Evolutionary conservation across 768 basidiomycete genomes (phyloP).

Genomic region (Russula sp.): DNA sequence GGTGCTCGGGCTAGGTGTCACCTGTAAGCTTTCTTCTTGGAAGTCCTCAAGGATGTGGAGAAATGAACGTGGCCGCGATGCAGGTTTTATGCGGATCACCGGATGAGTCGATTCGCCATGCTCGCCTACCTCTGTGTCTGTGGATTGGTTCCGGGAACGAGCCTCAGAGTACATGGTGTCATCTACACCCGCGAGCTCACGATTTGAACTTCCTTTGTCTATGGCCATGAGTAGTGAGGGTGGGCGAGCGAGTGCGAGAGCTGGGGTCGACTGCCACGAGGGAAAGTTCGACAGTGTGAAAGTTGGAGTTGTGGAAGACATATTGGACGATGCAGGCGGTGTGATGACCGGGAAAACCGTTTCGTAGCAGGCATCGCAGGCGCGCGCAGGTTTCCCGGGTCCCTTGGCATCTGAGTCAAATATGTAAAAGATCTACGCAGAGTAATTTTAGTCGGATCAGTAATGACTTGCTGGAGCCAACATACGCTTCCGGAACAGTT

Average conservation of each 20-base stretch:
- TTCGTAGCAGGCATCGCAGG: constrained; percentile 85
- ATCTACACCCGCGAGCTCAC: constrained; percentile 31
- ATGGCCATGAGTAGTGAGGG: constrained; percentile 44
- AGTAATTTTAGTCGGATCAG: constrained; percentile 11
- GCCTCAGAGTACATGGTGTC: constrained; percentile 22
- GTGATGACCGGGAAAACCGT: constrained; percentile 70
- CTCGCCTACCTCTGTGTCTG: constrained; percentile 13
- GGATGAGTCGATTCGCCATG: constrained; percentile 28
- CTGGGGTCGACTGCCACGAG: constrained; percentile 53
- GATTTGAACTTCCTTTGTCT: constrained; percentile 35
- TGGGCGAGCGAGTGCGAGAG: constrained; percentile 28
- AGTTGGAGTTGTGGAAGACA: constrained; percentile 40
- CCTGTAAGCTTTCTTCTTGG: constrained; percentile 32
- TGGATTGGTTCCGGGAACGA: constrained; percentile 7
- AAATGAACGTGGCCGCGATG: constrained; percentile 56
- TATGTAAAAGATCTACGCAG: constrained; percentile 75
- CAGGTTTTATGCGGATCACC: constrained; percentile 36
- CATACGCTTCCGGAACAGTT: constrained; percentile 74
- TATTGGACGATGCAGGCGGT: constrained; percentile 29
- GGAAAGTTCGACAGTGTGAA: constrained; percentile 53
- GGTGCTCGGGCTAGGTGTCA: constrained; percentile 32
- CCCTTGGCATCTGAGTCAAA: constrained; percentile 50
- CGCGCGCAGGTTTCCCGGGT: constrained; percentile 61
- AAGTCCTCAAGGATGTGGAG: constrained; percentile 68
- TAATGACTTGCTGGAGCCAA: constrained; percentile 13